Base-by-base conservation (phyloP, 441 rosid species). In the Erysimum pusillum region DNA sequence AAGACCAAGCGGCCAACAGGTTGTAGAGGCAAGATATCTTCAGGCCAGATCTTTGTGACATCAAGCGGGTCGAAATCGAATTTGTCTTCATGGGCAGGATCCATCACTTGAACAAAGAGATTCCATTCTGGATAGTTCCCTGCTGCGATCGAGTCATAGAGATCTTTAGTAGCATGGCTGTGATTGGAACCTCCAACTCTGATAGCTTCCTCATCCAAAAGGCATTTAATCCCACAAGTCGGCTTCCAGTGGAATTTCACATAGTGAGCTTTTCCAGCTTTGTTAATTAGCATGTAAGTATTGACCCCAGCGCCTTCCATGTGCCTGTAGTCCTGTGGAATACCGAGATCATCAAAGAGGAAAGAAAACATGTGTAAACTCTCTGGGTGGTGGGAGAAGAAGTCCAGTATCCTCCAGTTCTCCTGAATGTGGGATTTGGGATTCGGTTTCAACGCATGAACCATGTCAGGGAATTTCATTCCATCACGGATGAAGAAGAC, bases 1-100 rank as follows among this genome's bases (percentile, higher is more conserved):
- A 95, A 79, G 59, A 95, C 98, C 95, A 95, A 76, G 41, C 98
- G 97, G n/a, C 99, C 99, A 44, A 95, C 97, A 2, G 99, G 98
- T 75, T 90, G 96, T 76, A 93, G 67, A 20, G 99, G 99, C 73
- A 95, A 66, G 73, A 95, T 80, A 78, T 95, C 98, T 78, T 95
- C 99, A 57, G 99, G 98, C 98, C 99, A 95, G 60, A 84, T 90
- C 87, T 88, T 95, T 69, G 99, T 95, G 28, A 87, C 96, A 85
- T 93, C 98, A 69, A 95, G 96, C 1, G 99, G 99, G 51, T 95
- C 99, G 25, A 95, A 95, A 79, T 93, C 97, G 28, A 85, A 90
- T 74, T 48, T 85, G 69, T 95, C 92, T 80, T 95, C 98, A 42
- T 90, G 86, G 32, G 75, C 91, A 51, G 97, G 92, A 85, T 95